A percentile compares a stretch with the other conserved stretches of the same genome.
Evolutionary conservation across 108 stramenopile genomes (phyloP).

Genomic region (Fistulifera pelliculosa): DNA sequence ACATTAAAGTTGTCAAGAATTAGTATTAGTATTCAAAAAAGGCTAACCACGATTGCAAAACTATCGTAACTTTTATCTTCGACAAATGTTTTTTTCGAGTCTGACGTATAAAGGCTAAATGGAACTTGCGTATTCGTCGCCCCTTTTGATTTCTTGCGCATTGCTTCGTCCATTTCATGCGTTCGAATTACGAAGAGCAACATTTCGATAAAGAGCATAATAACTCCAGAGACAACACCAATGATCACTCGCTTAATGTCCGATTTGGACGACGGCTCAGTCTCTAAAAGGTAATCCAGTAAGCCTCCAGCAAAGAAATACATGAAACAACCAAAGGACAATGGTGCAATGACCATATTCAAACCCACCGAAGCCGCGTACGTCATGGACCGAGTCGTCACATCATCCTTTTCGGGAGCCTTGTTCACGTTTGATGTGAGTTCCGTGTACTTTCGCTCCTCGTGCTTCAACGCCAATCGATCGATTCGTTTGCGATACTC

Average conservation of each 20-base stretch:
- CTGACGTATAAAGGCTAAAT: conserved; percentile 26
- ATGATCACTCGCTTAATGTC: conserved; percentile 68
- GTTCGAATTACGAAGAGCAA: conserved; percentile 79
- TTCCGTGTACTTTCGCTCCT: conserved; percentile 51
- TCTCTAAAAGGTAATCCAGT: conserved; percentile 32
- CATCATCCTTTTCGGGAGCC: conserved; percentile 43
- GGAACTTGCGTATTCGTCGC: conserved; percentile 27
- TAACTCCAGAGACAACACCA: conserved; percentile 60
- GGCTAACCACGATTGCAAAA: not conserved
- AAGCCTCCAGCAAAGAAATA: conserved; percentile 69
- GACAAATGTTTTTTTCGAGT: conserved; percentile 1
- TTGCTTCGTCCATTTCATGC: conserved; percentile 60
- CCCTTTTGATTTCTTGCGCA: conserved; percentile 47
- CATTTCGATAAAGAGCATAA: conserved; percentile 85
- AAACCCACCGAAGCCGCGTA: conserved; percentile 73
- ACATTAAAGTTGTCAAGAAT: not conserved
- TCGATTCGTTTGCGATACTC: conserved; percentile 45
- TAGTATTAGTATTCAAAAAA: no score
- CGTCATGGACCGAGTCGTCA: conserved; percentile 67
- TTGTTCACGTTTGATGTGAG: conserved; percentile 49
- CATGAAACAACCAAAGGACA: conserved; percentile 78
- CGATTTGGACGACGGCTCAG: not conserved
- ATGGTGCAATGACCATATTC: conserved; percentile 83
- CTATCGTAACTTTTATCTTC: conserved; percentile 2
- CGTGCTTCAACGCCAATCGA: conserved; percentile 37